Evolutionary conservation across 495 filamentous ascomycete species (phyloP), one percentile per base, ranked within the genome.

Genomic region (Clavariopsis aquatica): DNA sequence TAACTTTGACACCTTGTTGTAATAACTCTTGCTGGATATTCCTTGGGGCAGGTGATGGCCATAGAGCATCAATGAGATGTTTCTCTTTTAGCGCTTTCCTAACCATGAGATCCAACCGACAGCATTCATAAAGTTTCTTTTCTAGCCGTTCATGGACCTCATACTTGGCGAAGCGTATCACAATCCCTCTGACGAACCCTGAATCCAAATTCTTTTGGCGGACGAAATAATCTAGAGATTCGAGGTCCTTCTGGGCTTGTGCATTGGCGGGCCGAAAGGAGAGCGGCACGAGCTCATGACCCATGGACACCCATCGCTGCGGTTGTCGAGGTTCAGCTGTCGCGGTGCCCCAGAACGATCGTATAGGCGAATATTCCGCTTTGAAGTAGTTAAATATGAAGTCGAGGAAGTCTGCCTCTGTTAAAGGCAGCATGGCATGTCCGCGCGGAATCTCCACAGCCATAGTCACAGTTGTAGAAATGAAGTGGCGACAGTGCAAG

Each of bases 71-170:
- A 19, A 70, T 66, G 19, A 70, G 29, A 62, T 66, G 62, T 49
- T 70, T 70, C 62, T 70, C 67, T 27, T 70, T 70, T 57, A 70
- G 31, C 46, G 67, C 67, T 41, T 70, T 70, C 36, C 67, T 38
- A 23, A 70, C 67, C 67, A 70, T 70, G 13, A 70, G 47, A 56
- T 70, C 67, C 46, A 66, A 36, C 27, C 67, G 34, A 5, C 34
- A 47, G 28, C 27, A 49, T 57, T 70, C 67, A 47, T 65, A 66
- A n/a, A 70, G 49, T 58, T 66, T 70, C 57, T 70, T 70, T 63
- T 70, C 67, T 26, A 70, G 49, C 59, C 67, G 62, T 28, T 70
- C 67, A 43, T 70, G 67, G 34, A 62, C 38, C 49, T 70, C 67
- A 38, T 66, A 70, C 54, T 66, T 66, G 17, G 67, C 67, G 28